Evolutionary conservation across 768 basidiomycete genomes (phyloP).

Genomic region (Kwoniella sp.): DNA sequence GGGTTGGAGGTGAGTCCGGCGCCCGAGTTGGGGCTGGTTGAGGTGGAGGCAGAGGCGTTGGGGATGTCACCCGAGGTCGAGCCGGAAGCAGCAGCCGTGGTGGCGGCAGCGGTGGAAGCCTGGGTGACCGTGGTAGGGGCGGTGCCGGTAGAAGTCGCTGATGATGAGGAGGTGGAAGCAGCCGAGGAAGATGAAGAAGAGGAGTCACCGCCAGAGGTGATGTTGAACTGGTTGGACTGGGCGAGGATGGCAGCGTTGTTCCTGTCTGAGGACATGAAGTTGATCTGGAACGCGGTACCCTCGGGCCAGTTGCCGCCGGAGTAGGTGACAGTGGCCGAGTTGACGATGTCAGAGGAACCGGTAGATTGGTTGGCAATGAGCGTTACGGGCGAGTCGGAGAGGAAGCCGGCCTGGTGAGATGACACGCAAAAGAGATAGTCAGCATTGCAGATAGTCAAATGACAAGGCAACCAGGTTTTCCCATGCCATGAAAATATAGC

Average conservation of each 20-base stretch:
- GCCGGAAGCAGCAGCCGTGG: constrained; percentile 8
- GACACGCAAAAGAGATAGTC: not conserved
- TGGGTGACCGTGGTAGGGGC: constrained; percentile 18
- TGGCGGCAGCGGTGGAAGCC: constrained; percentile 14
- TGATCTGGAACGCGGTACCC: constrained; percentile 70
- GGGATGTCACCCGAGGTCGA: constrained; percentile 19
- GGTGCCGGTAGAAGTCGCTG: constrained; percentile 30
- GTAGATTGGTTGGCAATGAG: constrained; percentile 58
- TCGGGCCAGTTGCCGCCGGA: constrained; percentile 68
- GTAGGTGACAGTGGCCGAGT: constrained; percentile 57
- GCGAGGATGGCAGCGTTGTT: constrained; percentile 66
- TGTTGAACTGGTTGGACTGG: constrained; percentile 69
- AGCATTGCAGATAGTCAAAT: not conserved
- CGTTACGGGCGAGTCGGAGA: constrained; percentile 44
- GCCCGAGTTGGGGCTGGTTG: constrained; percentile 7
- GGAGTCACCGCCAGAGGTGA: constrained; percentile 54
- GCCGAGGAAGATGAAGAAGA: constrained; percentile 52
- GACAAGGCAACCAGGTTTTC: no score
- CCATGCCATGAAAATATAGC: no score
- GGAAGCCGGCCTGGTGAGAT: constrained; percentile 36
- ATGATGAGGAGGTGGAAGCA: constrained; percentile 40
- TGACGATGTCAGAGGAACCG: constrained; percentile 65
- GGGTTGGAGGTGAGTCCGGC: constrained; percentile 2
- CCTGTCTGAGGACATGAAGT: constrained; percentile 63
- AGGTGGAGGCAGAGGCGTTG: constrained; percentile 15